Percentiles rank a stretch among this genome's conserved stretches.
phyloP scores from a whole-genome alignment of 2,329 filamentous ascomycete genomes.

The Davidsoniella eucalypti region DNA sequence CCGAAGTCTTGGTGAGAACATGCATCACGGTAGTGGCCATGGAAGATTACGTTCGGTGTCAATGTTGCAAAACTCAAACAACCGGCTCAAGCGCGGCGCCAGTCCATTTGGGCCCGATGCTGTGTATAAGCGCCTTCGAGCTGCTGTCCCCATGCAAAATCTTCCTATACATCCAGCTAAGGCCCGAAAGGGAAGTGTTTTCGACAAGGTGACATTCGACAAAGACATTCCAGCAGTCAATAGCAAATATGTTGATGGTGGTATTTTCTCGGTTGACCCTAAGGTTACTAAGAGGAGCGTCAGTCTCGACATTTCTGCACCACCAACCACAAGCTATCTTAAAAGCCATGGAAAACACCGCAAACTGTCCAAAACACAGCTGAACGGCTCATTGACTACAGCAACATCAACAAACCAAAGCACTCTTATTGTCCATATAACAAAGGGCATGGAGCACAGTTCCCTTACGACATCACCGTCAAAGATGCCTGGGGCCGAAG shows the following conservation, averaged over 20 bases:
- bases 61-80: constrained; percentile 12
- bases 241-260: constrained; percentile 41
- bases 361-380: constrained; percentile 10
- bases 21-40: constrained; percentile 12
- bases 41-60: constrained; percentile 15
- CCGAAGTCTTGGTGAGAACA: constrained; percentile 33
- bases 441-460: constrained; percentile 20
- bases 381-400: background rate
- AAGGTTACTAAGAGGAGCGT: constrained; percentile 19
- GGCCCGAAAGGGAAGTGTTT: constrained; percentile 29
- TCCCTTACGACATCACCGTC: constrained; percentile 24
- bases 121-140: constrained; percentile 40
- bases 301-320: constrained; percentile 19
- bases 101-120: constrained; percentile 43
- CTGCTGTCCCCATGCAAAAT: constrained; percentile 24
- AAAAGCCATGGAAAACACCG: constrained; percentile 29
- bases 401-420: constrained; percentile 11
- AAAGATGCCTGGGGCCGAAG: constrained; percentile 20
- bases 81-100: constrained; percentile 28
- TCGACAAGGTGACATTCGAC: constrained; percentile 38
- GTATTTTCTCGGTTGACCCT: constrained; percentile 33
- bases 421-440: constrained; percentile 23
- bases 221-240: constrained; percentile 35
- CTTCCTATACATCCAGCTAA: constrained; percentile 12
- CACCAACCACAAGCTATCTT: constrained; percentile 32